Conservation (phyloP, 345 rosid genomes). For the Bruguiera parviflora region DNA sequence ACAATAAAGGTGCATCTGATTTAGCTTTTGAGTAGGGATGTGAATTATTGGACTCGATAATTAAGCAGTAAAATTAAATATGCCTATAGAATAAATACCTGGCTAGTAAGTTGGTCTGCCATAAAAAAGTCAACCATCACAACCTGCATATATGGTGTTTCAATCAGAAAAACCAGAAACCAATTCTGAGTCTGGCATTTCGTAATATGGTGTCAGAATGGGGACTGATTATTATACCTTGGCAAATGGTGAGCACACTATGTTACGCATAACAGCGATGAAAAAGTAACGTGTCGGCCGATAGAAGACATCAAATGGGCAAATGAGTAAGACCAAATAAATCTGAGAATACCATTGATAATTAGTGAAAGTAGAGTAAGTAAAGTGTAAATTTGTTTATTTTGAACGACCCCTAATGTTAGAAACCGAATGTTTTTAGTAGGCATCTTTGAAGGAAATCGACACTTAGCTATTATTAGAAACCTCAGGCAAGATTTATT, state of each 20-base stretch:
- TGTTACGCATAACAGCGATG: constrained; percentile 71
- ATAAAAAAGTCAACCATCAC: constrained; percentile 92
- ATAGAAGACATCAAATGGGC: constrained; percentile 75
- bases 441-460: neutral
- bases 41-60: neutral
- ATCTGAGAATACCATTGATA: constrained; percentile 37
- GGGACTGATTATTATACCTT: constrained; percentile 42
- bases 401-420: too few species aligned
- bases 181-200: neutral
- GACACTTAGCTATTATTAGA: neutral
- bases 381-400: neutral
- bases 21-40: neutral
- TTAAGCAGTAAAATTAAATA: neutral
- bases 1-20: neutral
- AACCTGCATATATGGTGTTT: constrained; percentile 42
- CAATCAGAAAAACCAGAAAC: neutral
- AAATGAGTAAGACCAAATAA: constrained; percentile 53
- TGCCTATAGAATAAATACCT: constrained; percentile 42
- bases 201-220: neutral
- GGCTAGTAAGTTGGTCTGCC: constrained; percentile 98
- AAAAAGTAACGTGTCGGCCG: constrained; percentile 83
- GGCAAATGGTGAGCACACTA: constrained; percentile 80
- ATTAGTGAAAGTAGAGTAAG: neutral
- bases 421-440: too few species aligned
- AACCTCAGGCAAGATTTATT: too few species aligned